Percentiles rank a stretch among this genome's conserved stretches.
Evolutionary conservation across 2,329 filamentous ascomycete genomes (phyloP).

Genomic region (Microsporum audouinii): DNA sequence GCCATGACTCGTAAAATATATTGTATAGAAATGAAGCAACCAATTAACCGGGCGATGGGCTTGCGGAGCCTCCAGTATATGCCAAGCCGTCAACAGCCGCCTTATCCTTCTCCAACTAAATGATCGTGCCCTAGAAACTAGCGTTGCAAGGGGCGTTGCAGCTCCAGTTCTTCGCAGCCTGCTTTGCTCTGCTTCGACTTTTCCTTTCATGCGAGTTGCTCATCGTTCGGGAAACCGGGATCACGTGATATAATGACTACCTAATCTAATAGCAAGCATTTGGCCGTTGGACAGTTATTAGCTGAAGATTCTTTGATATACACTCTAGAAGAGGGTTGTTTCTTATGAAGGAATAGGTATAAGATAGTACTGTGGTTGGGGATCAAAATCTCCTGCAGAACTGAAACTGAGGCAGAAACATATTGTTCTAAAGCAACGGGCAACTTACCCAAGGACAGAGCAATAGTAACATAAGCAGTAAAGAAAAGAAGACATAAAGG

Average conservation of each 20-base stretch:
- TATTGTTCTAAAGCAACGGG: background rate
- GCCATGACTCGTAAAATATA: background rate
- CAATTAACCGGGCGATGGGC: background rate
- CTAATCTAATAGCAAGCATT: too few species aligned
- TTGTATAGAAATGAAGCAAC: background rate
- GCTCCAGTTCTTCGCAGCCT: background rate
- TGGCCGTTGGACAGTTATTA: too few species aligned
- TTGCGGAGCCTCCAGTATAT: background rate
- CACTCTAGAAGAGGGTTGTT: too few species aligned
- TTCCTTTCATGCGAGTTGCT: background rate
- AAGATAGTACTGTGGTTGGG: too few species aligned
- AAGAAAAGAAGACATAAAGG: background rate
- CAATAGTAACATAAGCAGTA: background rate
- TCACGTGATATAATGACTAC: background rate
- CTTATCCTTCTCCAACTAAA: background rate
- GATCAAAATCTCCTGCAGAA: background rate
- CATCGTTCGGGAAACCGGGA: background rate
- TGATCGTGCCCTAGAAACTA: background rate
- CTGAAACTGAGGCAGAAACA: background rate
- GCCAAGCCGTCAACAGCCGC: background rate
- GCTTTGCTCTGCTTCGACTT: background rate
- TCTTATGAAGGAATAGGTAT: too few species aligned
- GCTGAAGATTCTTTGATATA: too few species aligned
- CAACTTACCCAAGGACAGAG: background rate
- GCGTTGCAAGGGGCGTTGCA: background rate